Percentiles rank a stretch among this genome's conserved stretches.
Evolutionary conservation across 495 filamentous ascomycete species (phyloP).

Genomic region (Neurospora sp.): DNA sequence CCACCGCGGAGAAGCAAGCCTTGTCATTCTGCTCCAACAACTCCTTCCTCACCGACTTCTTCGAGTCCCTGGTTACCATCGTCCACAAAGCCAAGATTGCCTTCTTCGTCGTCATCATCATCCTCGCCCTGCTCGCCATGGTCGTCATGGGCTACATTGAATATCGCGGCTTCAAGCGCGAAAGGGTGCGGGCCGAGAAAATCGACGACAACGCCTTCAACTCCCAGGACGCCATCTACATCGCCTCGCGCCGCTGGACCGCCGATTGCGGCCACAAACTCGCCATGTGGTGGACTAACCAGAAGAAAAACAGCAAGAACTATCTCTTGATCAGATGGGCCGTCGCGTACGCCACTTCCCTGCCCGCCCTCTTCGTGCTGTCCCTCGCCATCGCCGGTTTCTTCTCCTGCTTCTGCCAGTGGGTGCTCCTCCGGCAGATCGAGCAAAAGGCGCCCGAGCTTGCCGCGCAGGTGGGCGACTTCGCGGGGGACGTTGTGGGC

Average conservation of each 20-base stretch:
- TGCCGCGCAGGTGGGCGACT: slow-evolving; percentile 64
- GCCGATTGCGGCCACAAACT: slow-evolving; percentile 60
- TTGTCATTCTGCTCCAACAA: slow-evolving; percentile 84
- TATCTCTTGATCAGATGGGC: slow-evolving; percentile 73
- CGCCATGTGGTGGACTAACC: slow-evolving; percentile 45
- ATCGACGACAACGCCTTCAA: slow-evolving; percentile 57
- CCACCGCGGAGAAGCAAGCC: slow-evolving; percentile 67
- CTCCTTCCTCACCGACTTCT: slow-evolving; percentile 78
- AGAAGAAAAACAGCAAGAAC: slow-evolving; percentile 33
- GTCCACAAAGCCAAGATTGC: slow-evolving; percentile 53
- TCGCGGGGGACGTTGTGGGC: slow-evolving; percentile 67
- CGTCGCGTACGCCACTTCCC: slow-evolving; percentile 75
- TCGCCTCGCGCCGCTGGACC: slow-evolving; percentile 69
- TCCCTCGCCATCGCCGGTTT: slow-evolving; percentile 78
- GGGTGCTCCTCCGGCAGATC: slow-evolving; percentile 60
- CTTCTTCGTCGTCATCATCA: slow-evolving; percentile 59
- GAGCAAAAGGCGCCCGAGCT: slow-evolving; percentile 68
- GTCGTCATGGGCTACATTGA: slow-evolving; percentile 72
- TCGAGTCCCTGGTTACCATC: slow-evolving; percentile 54
- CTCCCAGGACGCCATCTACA: slow-evolving; percentile 81
- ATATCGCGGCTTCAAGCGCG: slow-evolving; percentile 63
- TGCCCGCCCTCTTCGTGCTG: slow-evolving; percentile 78
- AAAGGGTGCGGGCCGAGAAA: slow-evolving; percentile 56
- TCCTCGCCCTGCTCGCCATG: slow-evolving; percentile 61
- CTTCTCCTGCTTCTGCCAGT: slow-evolving; percentile 76